Conservation (phyloP, 768 basidiomycete genomes). For the Rhizopogon vesiculosus region DNA sequence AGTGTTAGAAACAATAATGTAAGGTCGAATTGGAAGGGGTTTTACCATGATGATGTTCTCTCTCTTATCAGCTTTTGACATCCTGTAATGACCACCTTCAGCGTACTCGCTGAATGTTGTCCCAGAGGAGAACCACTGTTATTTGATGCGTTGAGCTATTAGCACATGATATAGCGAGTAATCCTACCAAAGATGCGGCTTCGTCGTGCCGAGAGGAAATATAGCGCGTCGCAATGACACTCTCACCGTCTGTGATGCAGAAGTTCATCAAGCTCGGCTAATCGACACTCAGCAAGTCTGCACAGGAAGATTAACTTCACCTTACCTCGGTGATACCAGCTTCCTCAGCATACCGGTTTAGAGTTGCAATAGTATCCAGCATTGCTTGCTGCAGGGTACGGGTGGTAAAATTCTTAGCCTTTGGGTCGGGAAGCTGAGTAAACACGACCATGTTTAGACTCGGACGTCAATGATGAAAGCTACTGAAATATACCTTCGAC, state of each 20-base stretch:
- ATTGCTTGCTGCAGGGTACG: conserved; percentile 75
- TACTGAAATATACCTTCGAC: conserved; percentile 52
- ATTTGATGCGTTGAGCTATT: not conserved
- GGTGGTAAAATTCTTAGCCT: conserved; percentile 71
- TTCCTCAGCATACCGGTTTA: conserved; percentile 74
- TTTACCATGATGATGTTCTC: conserved; percentile 91
- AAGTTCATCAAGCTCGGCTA: conserved; percentile 93
- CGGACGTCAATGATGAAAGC: not conserved
- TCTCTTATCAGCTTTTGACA: conserved; percentile 93
- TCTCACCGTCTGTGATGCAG: conserved; percentile 92
- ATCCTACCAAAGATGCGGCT: conserved; percentile 76
- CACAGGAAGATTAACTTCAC: conserved; percentile 2
- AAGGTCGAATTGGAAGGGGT: conserved; percentile 1
- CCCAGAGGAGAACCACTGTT: conserved; percentile 91
- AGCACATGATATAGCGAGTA: conserved; percentile 1
- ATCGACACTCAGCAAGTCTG: not conserved
- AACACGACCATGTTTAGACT: conserved; percentile 4
- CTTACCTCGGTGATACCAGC: conserved; percentile 68
- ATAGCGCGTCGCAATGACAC: conserved; percentile 91
- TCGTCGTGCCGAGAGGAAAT: conserved; percentile 89
- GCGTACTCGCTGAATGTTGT: conserved; percentile 90
- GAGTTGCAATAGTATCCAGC: conserved; percentile 76
- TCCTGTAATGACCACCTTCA: conserved; percentile 87
- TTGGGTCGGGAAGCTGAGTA: conserved; percentile 70
- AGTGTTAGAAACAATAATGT: conserved; percentile 7